Percentiles rank a stretch among this genome's conserved stretches.
phyloP scores from a whole-genome alignment of 2,329 filamentous ascomycete species.

The Seiridium cupressi region DNA sequence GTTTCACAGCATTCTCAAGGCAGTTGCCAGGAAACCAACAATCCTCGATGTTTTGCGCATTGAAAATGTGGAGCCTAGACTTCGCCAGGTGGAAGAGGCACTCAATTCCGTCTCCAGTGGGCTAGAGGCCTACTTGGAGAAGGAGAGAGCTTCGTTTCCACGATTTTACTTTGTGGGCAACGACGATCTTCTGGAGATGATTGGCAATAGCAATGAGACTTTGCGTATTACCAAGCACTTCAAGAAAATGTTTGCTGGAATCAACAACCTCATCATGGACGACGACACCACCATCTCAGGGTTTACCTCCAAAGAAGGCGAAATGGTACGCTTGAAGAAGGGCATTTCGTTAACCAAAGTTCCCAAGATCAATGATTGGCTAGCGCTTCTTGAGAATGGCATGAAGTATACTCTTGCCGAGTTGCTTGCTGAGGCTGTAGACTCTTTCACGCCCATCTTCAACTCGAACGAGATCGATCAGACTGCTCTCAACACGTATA shows the following conservation, averaged over 20 bases:
- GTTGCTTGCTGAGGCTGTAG: conserved; percentile 80
- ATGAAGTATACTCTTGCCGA: conserved; percentile 96
- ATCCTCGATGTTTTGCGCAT: conserved; percentile 96
- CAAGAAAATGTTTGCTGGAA: conserved; percentile 99
- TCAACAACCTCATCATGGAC: conserved; percentile 87
- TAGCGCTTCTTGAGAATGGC: conserved; percentile 84
- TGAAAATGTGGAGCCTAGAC: conserved; percentile 89
- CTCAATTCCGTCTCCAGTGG: conserved; percentile 99
- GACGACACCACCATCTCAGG: conserved; percentile 87
- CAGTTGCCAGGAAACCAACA: conserved; percentile 93
- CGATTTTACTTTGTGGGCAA: conserved; percentile 99
- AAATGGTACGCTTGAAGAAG: conserved; percentile 82
- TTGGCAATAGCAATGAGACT: conserved; percentile 98
- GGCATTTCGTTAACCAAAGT: conserved; percentile 91
- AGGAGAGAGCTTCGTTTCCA: conserved; percentile 95
- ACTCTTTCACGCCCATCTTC: conserved; percentile 79
- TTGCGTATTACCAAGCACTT: conserved; percentile 96
- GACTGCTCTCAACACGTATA: conserved; percentile 73
- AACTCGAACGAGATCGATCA: conserved; percentile 68
- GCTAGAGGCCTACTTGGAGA: conserved; percentile 95
- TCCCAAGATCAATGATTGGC: conserved; percentile 97
- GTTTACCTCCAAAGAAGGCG: conserved; percentile 93
- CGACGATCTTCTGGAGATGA: conserved; percentile 97
- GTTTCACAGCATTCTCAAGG: conserved; percentile 99
- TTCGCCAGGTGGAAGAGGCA: conserved; percentile 93